Base-by-base conservation (phyloP, 208 protist genomes). In the Phytomonas francai region DNA sequence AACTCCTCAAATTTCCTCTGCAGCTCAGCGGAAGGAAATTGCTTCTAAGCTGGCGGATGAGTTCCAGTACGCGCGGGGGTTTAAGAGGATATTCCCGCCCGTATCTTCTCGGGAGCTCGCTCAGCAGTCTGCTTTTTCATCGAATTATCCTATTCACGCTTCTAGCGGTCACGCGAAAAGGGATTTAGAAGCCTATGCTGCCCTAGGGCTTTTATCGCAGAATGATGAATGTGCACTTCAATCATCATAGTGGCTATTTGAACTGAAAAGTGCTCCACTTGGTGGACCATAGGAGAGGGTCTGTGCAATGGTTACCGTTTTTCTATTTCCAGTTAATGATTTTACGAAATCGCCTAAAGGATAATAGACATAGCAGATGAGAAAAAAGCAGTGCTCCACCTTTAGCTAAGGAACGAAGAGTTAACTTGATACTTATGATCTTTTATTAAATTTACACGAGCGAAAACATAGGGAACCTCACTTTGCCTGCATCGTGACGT, bases 71-170 rank as follows among this genome's bases (percentile, higher is more conserved):
- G 77, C 79, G 9, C 73, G 91, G 7, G 91, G 91, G 0, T 96
- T 96, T 58, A 76, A 84, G 30, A 85, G 87, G 42, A 88, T 96
- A 11, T 96, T 92, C 65, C 91, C 91, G 28, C 83, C 83, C 2
- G 34, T 84, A 29, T 62, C 65, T n/a, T 27, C 19, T 5, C 27
- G 14, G 45, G 22, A 22, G 73, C 73, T 5, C 67, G 71, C 42
- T 34, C 58, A 27, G 62, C 34, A 32, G 34, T 39, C 14, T 6
- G 28, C 51, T 39, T 65, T 61, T 34, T 0, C 42, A 29, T 5
- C 27, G 9, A 11, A 5, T 16, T 27, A 28, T 27, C n/a, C 63
- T n/a, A 29, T 0, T 29, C 45, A 28, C 25, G 22, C 25, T 39
- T 73, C 71, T 27, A 22, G 32, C 62, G 19, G 33, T 34, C 14